phyloP scores from a whole-genome alignment of 371 early-diverging fungal species.

The Funneliformis caledonium region DNA sequence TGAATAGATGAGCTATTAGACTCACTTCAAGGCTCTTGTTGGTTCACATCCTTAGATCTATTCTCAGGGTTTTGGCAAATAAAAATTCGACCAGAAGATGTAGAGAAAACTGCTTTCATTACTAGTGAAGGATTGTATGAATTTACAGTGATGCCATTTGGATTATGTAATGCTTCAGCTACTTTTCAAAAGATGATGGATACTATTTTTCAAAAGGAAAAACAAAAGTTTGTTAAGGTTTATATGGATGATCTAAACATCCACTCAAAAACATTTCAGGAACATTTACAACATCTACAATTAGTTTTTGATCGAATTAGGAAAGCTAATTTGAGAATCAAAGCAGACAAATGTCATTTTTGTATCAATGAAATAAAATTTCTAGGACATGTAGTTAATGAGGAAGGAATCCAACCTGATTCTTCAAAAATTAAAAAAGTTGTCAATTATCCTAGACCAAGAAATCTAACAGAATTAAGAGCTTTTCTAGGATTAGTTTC shows the following conservation, averaged over 20 bases:
- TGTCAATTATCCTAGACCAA: background rate
- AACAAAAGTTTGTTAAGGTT: conserved; percentile 42
- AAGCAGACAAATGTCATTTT: conserved; percentile 15
- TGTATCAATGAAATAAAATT: background rate
- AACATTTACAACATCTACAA: conserved; percentile 32
- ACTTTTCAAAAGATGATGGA: background rate
- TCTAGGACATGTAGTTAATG: background rate
- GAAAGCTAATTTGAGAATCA: background rate
- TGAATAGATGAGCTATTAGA: too few species aligned
- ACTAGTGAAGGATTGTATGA: too few species aligned
- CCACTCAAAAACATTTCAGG: background rate
- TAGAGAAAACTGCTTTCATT: too few species aligned
- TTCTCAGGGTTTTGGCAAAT: too few species aligned
- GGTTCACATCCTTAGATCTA: too few species aligned
- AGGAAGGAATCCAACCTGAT: background rate
- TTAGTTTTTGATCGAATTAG: background rate
- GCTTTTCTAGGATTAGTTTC: conserved; percentile 41
- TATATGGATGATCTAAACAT: conserved; percentile 51
- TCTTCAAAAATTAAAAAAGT: background rate
- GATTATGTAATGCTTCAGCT: background rate
- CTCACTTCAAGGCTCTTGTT: too few species aligned
- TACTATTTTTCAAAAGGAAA: conserved; percentile 8
- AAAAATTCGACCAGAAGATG: too few species aligned
- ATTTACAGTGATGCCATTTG: conserved; percentile 3
- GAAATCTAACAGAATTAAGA: background rate